Evolutionary conservation across 139 green algal genomes (phyloP).

Genomic region (Astrephomene gubernaculifera): DNA sequence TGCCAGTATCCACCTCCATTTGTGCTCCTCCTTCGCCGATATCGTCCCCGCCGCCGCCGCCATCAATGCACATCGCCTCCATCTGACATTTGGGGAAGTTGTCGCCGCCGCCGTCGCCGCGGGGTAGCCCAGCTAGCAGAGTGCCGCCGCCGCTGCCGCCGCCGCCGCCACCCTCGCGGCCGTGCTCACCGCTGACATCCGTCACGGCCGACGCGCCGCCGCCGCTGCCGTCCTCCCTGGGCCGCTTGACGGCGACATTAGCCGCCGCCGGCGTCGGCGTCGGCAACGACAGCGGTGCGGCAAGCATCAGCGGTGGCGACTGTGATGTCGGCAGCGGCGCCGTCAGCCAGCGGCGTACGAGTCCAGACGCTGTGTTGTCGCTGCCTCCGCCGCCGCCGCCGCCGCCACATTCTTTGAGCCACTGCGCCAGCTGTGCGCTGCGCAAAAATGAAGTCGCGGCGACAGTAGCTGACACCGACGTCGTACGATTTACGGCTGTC

Average conservation of each 20-base stretch:
- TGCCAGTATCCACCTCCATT: no score
- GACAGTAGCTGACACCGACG: no score
- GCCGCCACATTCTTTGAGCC: no score
- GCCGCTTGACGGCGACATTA: background rate
- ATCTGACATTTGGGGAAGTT: no score
- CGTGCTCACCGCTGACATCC: background rate
- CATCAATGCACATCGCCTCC: no score
- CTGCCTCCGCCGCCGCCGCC: background rate
- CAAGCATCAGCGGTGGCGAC: no score
- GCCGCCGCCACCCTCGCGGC: background rate
- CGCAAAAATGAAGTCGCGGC: no score
- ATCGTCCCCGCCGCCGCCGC: background rate
- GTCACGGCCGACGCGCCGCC: background rate
- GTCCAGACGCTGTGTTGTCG: no score
- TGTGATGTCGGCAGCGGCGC: background rate
- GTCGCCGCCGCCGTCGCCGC: background rate
- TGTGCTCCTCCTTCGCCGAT: background rate
- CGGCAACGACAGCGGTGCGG: background rate
- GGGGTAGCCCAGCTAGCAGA: background rate
- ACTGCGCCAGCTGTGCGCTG: no score
- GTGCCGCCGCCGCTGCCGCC: background rate
- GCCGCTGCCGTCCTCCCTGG: constrained; percentile 4
- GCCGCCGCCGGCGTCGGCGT: background rate
- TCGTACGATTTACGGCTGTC: no score
- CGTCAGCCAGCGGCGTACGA: constrained; percentile 10